A percentile compares a stretch with the other conserved stretches of the same genome.
These are phyloP conservation scores for Tilletiaria anomala DNA, from an alignment of 1,284 basidiomycete genomes.

Conservation along the genomic window DNA sequence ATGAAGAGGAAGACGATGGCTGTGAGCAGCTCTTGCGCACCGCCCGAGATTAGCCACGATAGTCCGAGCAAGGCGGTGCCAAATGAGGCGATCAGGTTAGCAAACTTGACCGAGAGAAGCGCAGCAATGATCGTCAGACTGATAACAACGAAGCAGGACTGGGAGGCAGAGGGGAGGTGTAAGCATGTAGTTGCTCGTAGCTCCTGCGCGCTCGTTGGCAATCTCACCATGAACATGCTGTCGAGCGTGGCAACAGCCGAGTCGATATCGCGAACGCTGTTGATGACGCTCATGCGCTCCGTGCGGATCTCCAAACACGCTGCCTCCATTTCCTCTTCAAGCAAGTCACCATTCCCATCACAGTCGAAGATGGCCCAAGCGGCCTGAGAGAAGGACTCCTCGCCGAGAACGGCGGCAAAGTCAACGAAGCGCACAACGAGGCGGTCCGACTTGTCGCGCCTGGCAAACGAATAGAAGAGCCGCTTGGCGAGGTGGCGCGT, in stretches of 20 bases:
- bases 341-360: conserved; percentile 64
- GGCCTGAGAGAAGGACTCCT: conserved; percentile 50
- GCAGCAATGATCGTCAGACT: conserved; percentile 61
- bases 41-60: conserved; percentile 65
- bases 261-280: conserved; percentile 79
- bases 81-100: conserved; percentile 61
- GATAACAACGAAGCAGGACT: conserved; percentile 48
- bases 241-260: conserved; percentile 59
- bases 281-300: conserved; percentile 67
- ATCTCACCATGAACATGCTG: conserved; percentile 29
- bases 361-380: conserved; percentile 67
- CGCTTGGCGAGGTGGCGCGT: conserved; percentile 68
- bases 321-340: conserved; percentile 60
- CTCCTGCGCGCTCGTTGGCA: conserved; percentile 4
- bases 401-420: no score
- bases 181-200: neutral
- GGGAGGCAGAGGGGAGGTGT: conserved; percentile 35
- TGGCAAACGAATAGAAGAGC: conserved; percentile 72
- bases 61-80: conserved; percentile 69
- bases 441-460: conserved; percentile 28
- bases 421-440: conserved; percentile 52
- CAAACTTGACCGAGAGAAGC: conserved; percentile 40
- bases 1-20: conserved; percentile 77
- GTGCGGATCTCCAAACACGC: conserved; percentile 66
- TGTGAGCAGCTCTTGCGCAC: conserved; percentile 52